Evolutionary conservation across 2,329 filamentous ascomycete species (phyloP).

Genomic region (Clarireedia sp.): DNA sequence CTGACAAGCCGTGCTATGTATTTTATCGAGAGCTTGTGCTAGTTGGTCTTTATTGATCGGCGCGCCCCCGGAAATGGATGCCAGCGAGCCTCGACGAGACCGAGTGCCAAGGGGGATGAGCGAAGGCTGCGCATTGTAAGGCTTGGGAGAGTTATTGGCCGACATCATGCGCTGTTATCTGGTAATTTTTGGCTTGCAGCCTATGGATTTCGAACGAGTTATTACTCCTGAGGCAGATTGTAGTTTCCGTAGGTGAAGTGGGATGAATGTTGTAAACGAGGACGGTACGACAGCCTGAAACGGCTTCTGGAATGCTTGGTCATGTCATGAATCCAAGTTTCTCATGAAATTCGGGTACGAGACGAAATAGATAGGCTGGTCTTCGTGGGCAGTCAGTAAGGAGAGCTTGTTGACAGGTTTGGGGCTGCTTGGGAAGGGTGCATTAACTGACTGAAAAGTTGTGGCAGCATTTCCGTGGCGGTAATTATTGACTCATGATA

Average conservation of each 20-base stretch:
- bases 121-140: constrained; percentile 15
- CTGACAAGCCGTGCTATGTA: constrained; percentile 82
- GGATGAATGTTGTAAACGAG: background rate
- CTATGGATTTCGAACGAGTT: background rate
- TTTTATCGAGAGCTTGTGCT: constrained; percentile 72
- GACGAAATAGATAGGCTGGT: background rate
- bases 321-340: constrained; percentile 3
- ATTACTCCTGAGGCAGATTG: background rate
- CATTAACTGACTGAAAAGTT: background rate
- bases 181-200: background rate
- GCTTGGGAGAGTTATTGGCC: constrained; percentile 22
- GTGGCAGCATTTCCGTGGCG: constrained; percentile 7
- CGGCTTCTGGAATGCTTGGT: constrained; percentile 1
- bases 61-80: constrained; percentile 40
- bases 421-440: background rate
- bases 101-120: constrained; percentile 20
- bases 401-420: background rate
- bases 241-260: background rate
- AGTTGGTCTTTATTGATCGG: constrained; percentile 66
- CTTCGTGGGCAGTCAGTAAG: background rate
- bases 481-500: background rate
- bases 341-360: background rate
- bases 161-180: constrained; percentile 21
- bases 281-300: constrained; percentile 1
- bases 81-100: constrained; percentile 38